Base-by-base conservation (phyloP, 2,329 filamentous ascomycete genomes). In the Verticillium isaacii region DNA sequence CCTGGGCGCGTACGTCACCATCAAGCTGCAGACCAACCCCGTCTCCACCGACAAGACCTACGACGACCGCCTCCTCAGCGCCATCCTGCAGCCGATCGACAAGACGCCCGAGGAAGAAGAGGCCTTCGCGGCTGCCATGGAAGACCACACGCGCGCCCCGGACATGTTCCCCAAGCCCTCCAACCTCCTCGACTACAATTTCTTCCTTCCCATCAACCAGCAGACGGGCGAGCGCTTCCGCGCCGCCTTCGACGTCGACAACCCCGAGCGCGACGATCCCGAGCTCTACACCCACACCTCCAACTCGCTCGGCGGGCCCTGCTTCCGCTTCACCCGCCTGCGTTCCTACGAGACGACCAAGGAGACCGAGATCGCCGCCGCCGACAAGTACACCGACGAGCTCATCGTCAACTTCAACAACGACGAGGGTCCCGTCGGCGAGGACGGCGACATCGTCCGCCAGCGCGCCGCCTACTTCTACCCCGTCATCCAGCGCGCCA, bases 1-100 rank as follows among this genome's bases (percentile, higher is more conserved):
- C 72, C 85, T 84, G 2, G 87, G 88, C 60, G 86, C 87, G 64
- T 90, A 90, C 70, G 84, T 89, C 65, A 86, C 87, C 15, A 80
- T 90, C 76, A 90, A 90, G 73, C 89, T 90, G 73, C 81, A 82
- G 59, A 86, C 83, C 66, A 88, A 88, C 70, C 88, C 88, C 3
- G 83, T 89, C 32, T 76, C 82, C 11, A 77, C 79, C 60, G 76
- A 75, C 54, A 77, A 69, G 56, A 74, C 75, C 55, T 89, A 88
- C 72, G 86, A 89, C 71, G 78, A 77, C 57, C 86, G 88, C 41
- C 78, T 90, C 32, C 81, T 88, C 56, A 83, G 81, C 67, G 83
- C 84, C 65, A 74, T 90, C 61, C 81, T 90, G 68, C 82, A 82
- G 65, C 87, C 87, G 29, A 81, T 87, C 63, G 82, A 85, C 60